Percentiles rank a stretch among this genome's conserved stretches.
Conservation (phyloP, 495 filamentous ascomycete genomes). For the Cercophora sp. region DNA sequence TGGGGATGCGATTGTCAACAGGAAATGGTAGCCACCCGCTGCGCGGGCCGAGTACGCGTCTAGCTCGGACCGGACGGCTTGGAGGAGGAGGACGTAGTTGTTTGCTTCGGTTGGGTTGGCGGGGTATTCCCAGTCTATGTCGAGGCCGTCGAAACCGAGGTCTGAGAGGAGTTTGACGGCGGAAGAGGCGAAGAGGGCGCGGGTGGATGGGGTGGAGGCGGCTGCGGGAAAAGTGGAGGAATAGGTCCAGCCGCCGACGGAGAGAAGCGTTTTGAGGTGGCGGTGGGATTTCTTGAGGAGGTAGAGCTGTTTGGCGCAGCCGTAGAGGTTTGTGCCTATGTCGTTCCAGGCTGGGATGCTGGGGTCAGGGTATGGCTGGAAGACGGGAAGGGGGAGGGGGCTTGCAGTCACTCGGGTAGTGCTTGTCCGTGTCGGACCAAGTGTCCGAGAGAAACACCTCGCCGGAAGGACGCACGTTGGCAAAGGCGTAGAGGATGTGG, state of each 20-base stretch:
- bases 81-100: constrained; percentile 70
- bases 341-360: constrained; percentile 39
- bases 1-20: constrained; percentile 68
- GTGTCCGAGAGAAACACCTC: constrained; percentile 65
- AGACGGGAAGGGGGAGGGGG: neutral
- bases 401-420: constrained; percentile 55
- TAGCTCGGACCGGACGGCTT: constrained; percentile 59
- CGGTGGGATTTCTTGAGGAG: constrained; percentile 80
- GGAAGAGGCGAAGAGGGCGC: constrained; percentile 60
- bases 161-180: constrained; percentile 64
- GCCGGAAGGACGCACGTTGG: constrained; percentile 75
- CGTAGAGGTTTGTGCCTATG: constrained; percentile 64
- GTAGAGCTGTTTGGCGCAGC: constrained; percentile 82
- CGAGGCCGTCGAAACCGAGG: constrained; percentile 47
- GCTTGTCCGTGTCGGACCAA: constrained; percentile 68
- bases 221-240: constrained; percentile 72
- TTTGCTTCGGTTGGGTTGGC: constrained; percentile 55
- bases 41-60: constrained; percentile 56
- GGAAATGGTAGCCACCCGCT: constrained; percentile 55
- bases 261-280: constrained; percentile 80
- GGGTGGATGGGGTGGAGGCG: constrained; percentile 51
- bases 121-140: constrained; percentile 56
- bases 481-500: constrained; percentile 87
- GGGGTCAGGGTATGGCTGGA: neutral
- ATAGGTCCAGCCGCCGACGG: constrained; percentile 90